phyloP scores from a whole-genome alignment of 148 eudicot species.

The Rheum nobile region DNA sequence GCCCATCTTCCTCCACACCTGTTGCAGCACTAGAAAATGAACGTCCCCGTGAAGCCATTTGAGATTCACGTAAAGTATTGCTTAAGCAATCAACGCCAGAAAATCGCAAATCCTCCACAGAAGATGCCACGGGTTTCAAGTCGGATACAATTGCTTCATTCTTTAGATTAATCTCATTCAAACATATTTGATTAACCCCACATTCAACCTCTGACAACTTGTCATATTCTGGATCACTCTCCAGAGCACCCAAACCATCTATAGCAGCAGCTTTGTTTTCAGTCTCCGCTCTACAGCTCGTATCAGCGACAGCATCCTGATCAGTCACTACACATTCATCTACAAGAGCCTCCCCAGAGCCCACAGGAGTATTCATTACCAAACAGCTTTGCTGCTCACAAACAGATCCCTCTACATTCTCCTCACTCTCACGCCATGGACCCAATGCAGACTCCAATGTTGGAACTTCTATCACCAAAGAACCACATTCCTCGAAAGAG shows the following conservation, averaged over 20 bases:
- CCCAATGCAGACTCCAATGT: not conserved
- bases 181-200: constrained; percentile 14
- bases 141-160: not conserved
- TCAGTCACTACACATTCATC: not conserved
- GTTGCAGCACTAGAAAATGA: constrained; percentile 6
- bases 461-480: not conserved
- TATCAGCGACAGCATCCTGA: not conserved
- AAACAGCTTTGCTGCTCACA: not conserved
- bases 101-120: constrained; percentile 6
- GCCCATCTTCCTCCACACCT: not conserved
- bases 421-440: not conserved
- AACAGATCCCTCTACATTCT: not conserved
- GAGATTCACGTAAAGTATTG: constrained; percentile 4
- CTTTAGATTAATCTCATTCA: constrained; percentile 11
- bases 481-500: constrained; percentile 3
- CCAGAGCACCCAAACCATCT: not conserved
- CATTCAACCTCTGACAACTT: constrained; percentile 6
- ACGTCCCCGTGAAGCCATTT: constrained; percentile 6
- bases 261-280: not conserved
- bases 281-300: not conserved
- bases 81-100: not conserved
- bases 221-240: constrained; percentile 5
- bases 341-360: not conserved
- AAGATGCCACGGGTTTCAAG: not conserved
- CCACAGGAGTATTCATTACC: not conserved